Conservation (phyloP, 345 rosid species). For the Aegle marmelos region DNA sequence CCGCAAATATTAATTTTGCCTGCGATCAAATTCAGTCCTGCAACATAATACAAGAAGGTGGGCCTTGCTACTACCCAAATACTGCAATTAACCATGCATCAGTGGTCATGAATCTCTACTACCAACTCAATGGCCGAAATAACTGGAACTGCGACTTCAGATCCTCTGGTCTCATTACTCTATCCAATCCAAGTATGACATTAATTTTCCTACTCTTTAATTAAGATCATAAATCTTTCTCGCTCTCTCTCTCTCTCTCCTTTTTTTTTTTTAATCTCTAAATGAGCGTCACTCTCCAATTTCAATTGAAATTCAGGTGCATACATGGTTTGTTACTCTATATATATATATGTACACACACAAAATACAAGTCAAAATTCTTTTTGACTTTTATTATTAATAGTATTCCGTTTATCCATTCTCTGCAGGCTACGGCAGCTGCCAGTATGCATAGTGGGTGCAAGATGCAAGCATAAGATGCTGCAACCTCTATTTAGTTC, state of each 20-base stretch:
- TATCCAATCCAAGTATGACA: constrained; percentile 27
- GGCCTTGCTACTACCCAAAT: constrained; percentile 39
- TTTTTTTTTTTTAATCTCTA: too few relatives aligned
- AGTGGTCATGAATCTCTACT: constrained; percentile 48
- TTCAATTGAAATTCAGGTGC: not conserved
- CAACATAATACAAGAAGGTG: constrained; percentile 30
- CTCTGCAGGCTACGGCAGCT: constrained; percentile 13
- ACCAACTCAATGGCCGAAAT: constrained; percentile 33
- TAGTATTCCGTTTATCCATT: not conserved
- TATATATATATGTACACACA: too few relatives aligned
- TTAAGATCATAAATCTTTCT: not conserved
- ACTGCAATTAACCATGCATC: constrained; percentile 41
- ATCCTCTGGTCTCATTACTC: constrained; percentile 17
- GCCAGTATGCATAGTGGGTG: not conserved
- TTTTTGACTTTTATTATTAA: not conserved
- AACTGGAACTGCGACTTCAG: constrained; percentile 44
- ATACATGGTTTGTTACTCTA: too few relatives aligned
- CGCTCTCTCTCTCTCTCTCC: too few relatives aligned
- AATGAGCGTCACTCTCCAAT: too few relatives aligned
- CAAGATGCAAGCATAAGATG: not conserved
- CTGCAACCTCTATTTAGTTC: not conserved
- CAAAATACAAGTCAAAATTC: too few relatives aligned
- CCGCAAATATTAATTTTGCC: constrained; percentile 31
- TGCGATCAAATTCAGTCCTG: constrained; percentile 26
- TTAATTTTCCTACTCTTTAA: not conserved